Evolutionary conservation across 441 rosid species (phyloP), one percentile per base, ranked within the genome.

Genomic region (Adansonia madagascariensis): DNA sequence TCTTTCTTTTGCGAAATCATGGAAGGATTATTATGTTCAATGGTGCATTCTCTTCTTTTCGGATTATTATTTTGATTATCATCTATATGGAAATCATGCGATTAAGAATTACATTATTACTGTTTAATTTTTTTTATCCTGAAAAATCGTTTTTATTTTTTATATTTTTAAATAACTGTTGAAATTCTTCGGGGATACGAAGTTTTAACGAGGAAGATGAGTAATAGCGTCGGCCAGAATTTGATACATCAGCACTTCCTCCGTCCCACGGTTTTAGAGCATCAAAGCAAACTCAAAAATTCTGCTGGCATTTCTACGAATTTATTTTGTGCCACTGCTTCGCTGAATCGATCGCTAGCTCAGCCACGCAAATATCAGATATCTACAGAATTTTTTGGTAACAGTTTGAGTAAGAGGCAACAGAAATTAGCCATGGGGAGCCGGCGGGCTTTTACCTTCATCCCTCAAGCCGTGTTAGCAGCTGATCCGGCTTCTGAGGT

Each of bases 401-500:
- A 77, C 43, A 74, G 82, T 71, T 85, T 92, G 67, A 85, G 73
- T 6, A 71, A 67, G 78, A 46, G 82, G 74, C 85, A 81, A 77
- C 80, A 84, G 17, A 85, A 81, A 55, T 65, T 82, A 17, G 60
- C 78, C 43, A 75, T 79, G 78, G 85, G 82, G 78, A 70, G 73
- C 44, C 83, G 77, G 79, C 86, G 78, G 56, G 56, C 84, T 53
- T 75, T 80, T 74, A 66, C 85, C 0, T 67, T 85, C 75, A 66
- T 77, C 71, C 87, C 98, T 20, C 86, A 84, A 53, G 93, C 99
- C 66, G 90, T 91, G 9, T 87, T 96, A 75, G 87, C 96, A 11
- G 82, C 86, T 87, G 94, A 90, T 88, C 88, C 94, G 3, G 76
- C 95, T 77, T 86, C 94, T 56, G 87, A 91, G 97, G 98, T 94